These are phyloP conservation scores for Eutreptiella sp. DNA, from an alignment of 208 protist genomes.

Conservation along the genomic window DNA sequence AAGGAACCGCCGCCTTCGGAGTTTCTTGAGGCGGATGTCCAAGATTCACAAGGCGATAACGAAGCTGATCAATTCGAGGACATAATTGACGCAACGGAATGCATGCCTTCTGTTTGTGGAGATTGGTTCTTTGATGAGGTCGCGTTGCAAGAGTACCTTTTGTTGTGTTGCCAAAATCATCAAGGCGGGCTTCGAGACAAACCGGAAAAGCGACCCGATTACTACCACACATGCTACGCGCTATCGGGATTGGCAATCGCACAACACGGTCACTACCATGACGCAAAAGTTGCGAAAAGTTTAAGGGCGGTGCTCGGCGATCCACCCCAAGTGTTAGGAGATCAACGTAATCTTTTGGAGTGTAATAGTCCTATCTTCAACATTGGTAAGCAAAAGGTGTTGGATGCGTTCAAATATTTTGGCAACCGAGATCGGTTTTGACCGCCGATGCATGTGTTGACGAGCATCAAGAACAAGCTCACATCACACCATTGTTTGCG, in stretches of 20 bases:
- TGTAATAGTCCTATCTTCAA: background rate
- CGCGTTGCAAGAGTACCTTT: constrained; percentile 61
- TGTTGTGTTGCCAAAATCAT: constrained; percentile 57
- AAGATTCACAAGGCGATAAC: too few relatives aligned
- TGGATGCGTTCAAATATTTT: constrained; percentile 1
- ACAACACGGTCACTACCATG: constrained; percentile 44
- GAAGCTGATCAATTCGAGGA: too few relatives aligned
- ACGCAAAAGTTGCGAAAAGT: too few relatives aligned
- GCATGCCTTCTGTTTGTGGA: too few relatives aligned
- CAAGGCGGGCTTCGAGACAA: constrained; percentile 77
- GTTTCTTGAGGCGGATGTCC: too few relatives aligned
- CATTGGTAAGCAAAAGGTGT: background rate
- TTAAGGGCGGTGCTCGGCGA: too few relatives aligned
- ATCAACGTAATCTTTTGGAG: background rate
- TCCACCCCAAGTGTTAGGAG: background rate
- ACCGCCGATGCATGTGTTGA: too few relatives aligned
- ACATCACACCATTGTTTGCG: too few relatives aligned
- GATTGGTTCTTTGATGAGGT: constrained; percentile 22
- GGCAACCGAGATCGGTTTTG: background rate
- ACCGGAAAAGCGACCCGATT: constrained; percentile 53
- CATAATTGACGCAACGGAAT: too few relatives aligned
- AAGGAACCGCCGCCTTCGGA: too few relatives aligned
- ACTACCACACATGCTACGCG: constrained; percentile 82
- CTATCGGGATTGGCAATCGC: constrained; percentile 64
- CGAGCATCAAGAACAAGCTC: too few relatives aligned